A percentile compares a stretch with the other conserved stretches of the same genome.
Conservation (phyloP, 805 yeast genomes). For the Groenewaldozyma tartarivorans region DNA sequence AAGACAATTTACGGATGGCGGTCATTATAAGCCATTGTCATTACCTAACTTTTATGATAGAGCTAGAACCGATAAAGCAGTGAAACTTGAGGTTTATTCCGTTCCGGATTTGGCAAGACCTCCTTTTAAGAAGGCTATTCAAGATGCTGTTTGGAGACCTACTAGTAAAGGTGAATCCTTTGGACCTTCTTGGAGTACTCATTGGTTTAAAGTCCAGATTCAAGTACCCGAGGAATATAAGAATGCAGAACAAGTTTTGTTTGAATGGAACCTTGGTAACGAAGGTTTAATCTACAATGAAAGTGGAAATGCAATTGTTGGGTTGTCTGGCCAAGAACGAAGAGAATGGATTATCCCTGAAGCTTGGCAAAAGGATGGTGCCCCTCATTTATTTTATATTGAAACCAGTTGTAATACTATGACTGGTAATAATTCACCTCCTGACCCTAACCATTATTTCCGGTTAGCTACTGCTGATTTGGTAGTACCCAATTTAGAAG, state of each 20-base stretch:
- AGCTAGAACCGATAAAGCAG: conserved; percentile 41
- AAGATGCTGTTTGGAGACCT: conserved; percentile 37
- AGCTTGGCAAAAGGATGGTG: conserved; percentile 35
- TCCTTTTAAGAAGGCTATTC: conserved; percentile 47
- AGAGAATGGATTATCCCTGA: conserved; percentile 61
- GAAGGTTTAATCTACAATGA: conserved; percentile 74
- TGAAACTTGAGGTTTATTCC: conserved; percentile 55
- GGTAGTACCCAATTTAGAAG: conserved; percentile 70
- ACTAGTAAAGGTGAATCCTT: conserved; percentile 55
- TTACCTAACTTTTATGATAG: conserved; percentile 73
- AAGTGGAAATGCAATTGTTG: conserved; percentile 64
- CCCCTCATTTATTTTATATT: conserved; percentile 60
- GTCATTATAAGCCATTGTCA: conserved; percentile 62
- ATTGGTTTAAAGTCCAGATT: conserved; percentile 73
- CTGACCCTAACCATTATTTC: conserved; percentile 66
- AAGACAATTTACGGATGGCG: conserved; percentile 71
- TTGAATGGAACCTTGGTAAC: conserved; percentile 78
- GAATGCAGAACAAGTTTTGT: conserved; percentile 43
- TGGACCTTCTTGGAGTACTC: conserved; percentile 97
- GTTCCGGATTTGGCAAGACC: conserved; percentile 68
- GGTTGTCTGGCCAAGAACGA: conserved; percentile 80
- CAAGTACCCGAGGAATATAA: conserved; percentile 48
- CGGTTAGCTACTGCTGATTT: conserved; percentile 61
- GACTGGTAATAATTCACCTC: conserved; percentile 66
- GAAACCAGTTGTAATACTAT: conserved; percentile 93